These are phyloP conservation scores for Parvularia atlantis DNA, from an alignment of 78 protist species.

Conservation along the genomic window DNA sequence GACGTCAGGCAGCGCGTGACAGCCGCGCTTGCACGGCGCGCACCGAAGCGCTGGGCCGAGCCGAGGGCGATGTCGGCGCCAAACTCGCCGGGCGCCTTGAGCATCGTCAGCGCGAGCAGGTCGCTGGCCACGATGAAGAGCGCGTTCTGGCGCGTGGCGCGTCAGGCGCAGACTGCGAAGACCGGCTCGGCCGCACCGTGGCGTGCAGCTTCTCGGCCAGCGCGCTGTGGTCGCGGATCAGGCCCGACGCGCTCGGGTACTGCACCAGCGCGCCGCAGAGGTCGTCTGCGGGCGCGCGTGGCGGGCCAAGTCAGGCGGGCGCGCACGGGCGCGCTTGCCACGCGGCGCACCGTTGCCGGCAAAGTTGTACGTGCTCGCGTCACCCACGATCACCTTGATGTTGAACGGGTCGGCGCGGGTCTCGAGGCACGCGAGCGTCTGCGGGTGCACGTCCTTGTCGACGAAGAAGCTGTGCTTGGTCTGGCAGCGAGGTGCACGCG, in stretches of 20 bases:
- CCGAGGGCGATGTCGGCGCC: slow-evolving; percentile 88
- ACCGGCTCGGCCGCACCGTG: background rate
- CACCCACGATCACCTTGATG: slow-evolving; percentile 26
- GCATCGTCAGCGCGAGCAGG: slow-evolving; percentile 75
- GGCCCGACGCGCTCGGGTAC: slow-evolving; percentile 81
- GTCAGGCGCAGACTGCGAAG: background rate
- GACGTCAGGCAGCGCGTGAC: no score
- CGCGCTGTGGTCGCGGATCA: slow-evolving; percentile 31
- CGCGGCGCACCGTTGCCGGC: background rate
- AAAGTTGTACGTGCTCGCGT: slow-evolving; percentile 6
- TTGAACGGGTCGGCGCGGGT: slow-evolving; percentile 69
- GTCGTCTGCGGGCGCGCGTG: background rate
- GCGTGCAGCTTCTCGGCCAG: slow-evolving; percentile 40
- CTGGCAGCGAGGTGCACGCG: no score
- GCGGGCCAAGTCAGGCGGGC: background rate
- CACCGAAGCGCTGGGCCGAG: slow-evolving; percentile 90
- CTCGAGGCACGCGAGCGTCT: slow-evolving; percentile 66
- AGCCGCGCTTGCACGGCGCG: no score
- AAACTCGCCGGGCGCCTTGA: slow-evolving; percentile 58
- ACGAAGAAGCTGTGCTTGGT: slow-evolving; percentile 60
- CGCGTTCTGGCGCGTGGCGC: background rate
- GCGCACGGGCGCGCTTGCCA: background rate
- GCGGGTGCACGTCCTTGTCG: slow-evolving; percentile 61
- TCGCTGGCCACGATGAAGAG: slow-evolving; percentile 69
- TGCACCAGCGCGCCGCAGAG: slow-evolving; percentile 68